Percentiles rank a stretch among this genome's conserved stretches.
Evolutionary conservation across 225 moss, liverwort and hornwort species (phyloP).

Genomic region (Pleurozium schreberi): DNA sequence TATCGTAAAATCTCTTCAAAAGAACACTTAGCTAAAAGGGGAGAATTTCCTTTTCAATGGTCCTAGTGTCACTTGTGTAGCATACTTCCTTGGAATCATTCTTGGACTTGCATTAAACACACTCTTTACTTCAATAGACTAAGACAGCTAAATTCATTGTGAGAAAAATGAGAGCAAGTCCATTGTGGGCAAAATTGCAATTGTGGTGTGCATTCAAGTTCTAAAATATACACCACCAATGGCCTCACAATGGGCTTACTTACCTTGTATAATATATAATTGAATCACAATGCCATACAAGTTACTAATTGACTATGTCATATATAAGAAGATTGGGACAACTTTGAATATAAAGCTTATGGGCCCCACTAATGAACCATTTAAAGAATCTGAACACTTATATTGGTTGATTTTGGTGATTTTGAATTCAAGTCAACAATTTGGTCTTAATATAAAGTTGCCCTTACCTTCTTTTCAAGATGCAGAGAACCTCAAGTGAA

Average conservation of each 20-base stretch:
- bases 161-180: too few relatives aligned
- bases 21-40: background rate
- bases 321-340: accelerated
- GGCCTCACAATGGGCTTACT: too few relatives aligned
- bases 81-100: background rate
- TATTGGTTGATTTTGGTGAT: background rate
- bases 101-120: accelerated
- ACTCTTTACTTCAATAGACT: background rate
- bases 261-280: too few relatives aligned
- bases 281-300: accelerated
- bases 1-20: background rate
- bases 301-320: accelerated
- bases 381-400: background rate
- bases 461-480: background rate
- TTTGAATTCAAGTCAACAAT: background rate
- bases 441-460: accelerated
- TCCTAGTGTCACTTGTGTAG: too few relatives aligned
- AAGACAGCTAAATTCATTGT: too few relatives aligned
- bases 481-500: too few relatives aligned
- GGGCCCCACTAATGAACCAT: accelerated
- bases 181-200: too few relatives aligned
- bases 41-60: accelerated
- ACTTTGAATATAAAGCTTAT: background rate
- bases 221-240: too few relatives aligned
- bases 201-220: too few relatives aligned